Evolutionary conservation across 495 filamentous ascomycete species (phyloP), one percentile per base, ranked within the genome.

Genomic region (Hapsidospora chrysogenum): DNA sequence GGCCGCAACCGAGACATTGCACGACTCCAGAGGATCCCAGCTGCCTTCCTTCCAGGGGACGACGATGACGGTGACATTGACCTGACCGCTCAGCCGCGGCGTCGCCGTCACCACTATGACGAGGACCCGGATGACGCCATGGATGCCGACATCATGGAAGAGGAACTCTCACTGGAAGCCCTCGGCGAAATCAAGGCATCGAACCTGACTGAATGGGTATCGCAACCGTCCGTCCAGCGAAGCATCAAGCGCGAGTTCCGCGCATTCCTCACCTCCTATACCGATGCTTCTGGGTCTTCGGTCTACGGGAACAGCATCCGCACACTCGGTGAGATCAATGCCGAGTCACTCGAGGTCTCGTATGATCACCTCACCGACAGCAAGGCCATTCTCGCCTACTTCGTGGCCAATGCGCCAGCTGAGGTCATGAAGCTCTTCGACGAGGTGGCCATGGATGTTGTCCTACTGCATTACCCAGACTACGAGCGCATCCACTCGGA

Each of bases 401-500:
- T 95, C 65, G 66, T 96, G 20, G 92, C 87, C 44, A 99, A 96
- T 49, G 83, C 89, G 7, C 92, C 92, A 0, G 72, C 82, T 29
- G 86, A 93, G 51, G 77, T 94, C 40, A 69, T 99, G 41, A 87
- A 89, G 55, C 79, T 96, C 30, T 96, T 99, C 48, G 92, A 99
- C 48, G 78, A 93, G 40, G 89, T 93, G 2, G 92, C 92, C 22
- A 85, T 96, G 66, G 87, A 96, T 36, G 85, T 86, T 19, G 86
- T 85, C 0, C 68, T 96, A 9, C 76, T 95, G 41, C 80, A 95
- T 55, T 99, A 99, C 56, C 86, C 85, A 0, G 84, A 95, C 53
- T 99, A 96, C 53, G 82, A 93, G 50, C 80, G 86, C 32, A 99
- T 99, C 41, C 92, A 95, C 54, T 79, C 84, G 31, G 89, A 99